phyloP scores from a whole-genome alignment of 2,329 filamentous ascomycete species.

The Fusarium buxicola region DNA sequence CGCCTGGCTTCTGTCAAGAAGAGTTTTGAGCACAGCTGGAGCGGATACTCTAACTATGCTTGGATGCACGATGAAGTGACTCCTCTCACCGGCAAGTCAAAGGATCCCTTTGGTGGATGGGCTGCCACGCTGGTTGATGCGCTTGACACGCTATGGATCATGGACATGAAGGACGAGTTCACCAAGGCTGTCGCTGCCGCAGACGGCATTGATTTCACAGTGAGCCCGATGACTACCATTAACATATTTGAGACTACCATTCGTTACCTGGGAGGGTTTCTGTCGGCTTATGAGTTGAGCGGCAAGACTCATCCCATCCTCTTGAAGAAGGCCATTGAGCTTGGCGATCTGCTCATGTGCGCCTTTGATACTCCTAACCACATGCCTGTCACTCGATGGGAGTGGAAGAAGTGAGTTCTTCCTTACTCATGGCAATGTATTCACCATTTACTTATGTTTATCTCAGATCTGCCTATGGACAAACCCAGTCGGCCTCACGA shows the following conservation, averaged over 20 bases:
- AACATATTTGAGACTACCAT: constrained; percentile 77
- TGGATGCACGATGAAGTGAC: constrained; percentile 73
- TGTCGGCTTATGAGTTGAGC: constrained; percentile 74
- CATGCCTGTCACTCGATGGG: constrained; percentile 60
- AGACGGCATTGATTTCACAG: constrained; percentile 68
- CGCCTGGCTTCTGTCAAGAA: constrained; percentile 59
- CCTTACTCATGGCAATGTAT: not conserved
- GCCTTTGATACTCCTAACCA: constrained; percentile 75
- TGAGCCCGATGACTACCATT: constrained; percentile 58
- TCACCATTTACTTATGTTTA: constrained; percentile 19
- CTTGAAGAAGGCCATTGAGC: constrained; percentile 69
- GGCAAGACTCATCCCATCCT: constrained; percentile 59
- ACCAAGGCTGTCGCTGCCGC: constrained; percentile 68
- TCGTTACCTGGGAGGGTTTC: constrained; percentile 73
- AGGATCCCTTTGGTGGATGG: constrained; percentile 72
- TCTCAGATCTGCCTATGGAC: constrained; percentile 40
- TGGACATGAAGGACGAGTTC: constrained; percentile 74
- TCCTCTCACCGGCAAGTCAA: constrained; percentile 62
- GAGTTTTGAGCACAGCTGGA: constrained; percentile 67
- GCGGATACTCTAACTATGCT: constrained; percentile 69
- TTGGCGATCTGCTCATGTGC: constrained; percentile 71
- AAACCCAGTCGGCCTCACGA: constrained; percentile 37
- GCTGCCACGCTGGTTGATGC: constrained; percentile 72
- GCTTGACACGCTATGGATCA: constrained; percentile 76
- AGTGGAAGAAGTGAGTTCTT: constrained; percentile 44